phyloP scores from a whole-genome alignment of 2,329 filamentous ascomycete genomes.

The Coniella lustricola region DNA sequence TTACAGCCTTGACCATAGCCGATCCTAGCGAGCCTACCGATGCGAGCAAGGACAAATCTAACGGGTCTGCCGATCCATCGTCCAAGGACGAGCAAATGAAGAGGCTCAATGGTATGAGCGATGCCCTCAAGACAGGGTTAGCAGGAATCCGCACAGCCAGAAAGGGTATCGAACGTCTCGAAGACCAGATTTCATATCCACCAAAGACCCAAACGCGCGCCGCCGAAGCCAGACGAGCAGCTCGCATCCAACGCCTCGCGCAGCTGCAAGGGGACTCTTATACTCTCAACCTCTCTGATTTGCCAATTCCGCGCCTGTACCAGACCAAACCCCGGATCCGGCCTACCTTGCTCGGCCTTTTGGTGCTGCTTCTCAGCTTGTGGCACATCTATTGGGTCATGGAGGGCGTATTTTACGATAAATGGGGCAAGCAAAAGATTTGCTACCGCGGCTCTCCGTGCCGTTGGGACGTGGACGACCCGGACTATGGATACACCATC shows the following conservation, averaged over 20 bases:
- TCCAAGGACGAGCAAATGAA: conserved; percentile 35
- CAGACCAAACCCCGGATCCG: conserved; percentile 35
- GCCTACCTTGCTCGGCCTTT: conserved; percentile 41
- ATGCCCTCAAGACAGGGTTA: conserved; percentile 43
- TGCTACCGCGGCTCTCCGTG: conserved; percentile 41
- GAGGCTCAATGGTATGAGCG: conserved; percentile 43
- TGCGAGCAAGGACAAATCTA: conserved; percentile 19
- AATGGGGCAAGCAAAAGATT: conserved; percentile 46
- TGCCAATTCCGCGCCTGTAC: conserved; percentile 43
- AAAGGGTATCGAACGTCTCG: conserved; percentile 51
- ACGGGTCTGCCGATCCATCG: conserved; percentile 14
- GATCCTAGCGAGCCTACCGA: conserved; percentile 23
- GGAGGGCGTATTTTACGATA: conserved; percentile 43
- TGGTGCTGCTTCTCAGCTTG: conserved; percentile 35
- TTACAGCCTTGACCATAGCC: conserved; percentile 41
- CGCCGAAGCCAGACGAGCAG: neutral
- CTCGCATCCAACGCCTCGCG: conserved; percentile 2
- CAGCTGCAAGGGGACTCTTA: conserved; percentile 7
- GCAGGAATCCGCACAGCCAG: conserved; percentile 47
- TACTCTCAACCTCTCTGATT: conserved; percentile 29
- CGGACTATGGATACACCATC: conserved; percentile 52
- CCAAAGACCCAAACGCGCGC: conserved; percentile 19
- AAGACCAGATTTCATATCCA: conserved; percentile 42
- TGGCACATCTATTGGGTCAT: conserved; percentile 39
- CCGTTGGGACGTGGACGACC: conserved; percentile 37